Conservation (phyloP, 306 rosid genomes). For the Rubus idaeus region DNA sequence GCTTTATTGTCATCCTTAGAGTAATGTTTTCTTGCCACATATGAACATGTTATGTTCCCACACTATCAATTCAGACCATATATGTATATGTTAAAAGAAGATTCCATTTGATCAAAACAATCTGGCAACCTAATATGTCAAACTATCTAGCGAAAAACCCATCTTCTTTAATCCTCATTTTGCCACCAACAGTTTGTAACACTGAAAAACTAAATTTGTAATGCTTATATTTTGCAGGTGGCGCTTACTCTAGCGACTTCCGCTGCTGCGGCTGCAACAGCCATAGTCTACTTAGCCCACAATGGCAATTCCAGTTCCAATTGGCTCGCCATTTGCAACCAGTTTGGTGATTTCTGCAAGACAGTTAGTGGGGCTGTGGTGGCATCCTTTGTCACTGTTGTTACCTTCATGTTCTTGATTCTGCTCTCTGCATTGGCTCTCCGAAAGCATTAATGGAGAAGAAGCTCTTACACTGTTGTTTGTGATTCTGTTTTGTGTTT, state of each 20-base stretch:
- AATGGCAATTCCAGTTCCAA: conserved; percentile 70
- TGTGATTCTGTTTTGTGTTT: conserved; percentile 7
- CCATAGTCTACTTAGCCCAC: conserved; percentile 83
- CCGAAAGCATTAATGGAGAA: conserved; percentile 31
- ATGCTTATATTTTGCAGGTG: conserved; percentile 41
- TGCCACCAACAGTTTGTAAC: not conserved
- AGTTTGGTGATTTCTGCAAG: conserved; percentile 69
- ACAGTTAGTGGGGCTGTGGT: conserved; percentile 71
- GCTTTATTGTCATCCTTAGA: not conserved
- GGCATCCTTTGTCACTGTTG: conserved; percentile 49
- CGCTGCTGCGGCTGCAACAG: conserved; percentile 67
- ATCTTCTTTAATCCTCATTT: not conserved
- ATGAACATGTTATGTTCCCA: not conserved
- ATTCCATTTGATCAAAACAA: too few species aligned
- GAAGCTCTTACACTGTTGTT: not conserved
- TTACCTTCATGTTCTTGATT: conserved; percentile 45
- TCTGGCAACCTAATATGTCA: too few species aligned
- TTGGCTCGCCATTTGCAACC: conserved; percentile 86
- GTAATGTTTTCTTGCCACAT: not conserved
- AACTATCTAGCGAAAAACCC: too few species aligned
- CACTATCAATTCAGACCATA: not conserved
- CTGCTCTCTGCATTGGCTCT: conserved; percentile 63
- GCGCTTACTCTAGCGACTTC: conserved; percentile 65
- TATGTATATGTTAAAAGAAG: too few species aligned
- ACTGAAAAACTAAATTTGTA: not conserved